Conservation (phyloP, 75 land plant species). For the Chamaecyparis obtusa region DNA sequence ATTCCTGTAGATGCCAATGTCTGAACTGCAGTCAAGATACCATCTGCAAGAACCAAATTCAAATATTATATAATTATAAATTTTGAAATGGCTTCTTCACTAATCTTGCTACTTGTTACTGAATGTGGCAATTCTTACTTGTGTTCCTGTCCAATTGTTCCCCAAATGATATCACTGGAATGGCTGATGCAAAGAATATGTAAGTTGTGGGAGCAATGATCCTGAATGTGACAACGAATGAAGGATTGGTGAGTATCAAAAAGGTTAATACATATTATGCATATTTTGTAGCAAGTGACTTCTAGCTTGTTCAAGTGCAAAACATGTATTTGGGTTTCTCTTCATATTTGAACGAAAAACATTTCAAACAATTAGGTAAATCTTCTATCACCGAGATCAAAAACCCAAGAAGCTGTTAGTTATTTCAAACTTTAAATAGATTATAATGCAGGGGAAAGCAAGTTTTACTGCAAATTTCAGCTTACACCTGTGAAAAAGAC, state of each 20-base stretch:
- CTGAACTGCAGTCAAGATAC: constrained; percentile 78
- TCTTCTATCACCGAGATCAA: background rate
- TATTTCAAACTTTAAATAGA: background rate
- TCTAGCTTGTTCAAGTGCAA: background rate
- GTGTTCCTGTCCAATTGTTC: constrained; percentile 73
- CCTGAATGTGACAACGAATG: constrained; percentile 27
- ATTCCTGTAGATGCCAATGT: constrained; percentile 86
- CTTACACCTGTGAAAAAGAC: background rate
- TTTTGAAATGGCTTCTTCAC: background rate
- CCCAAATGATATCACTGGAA: constrained; percentile 79
- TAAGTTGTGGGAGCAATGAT: constrained; percentile 74
- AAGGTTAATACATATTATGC: background rate
- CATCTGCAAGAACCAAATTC: constrained; percentile 45
- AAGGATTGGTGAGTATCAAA: background rate
- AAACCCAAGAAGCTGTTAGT: background rate
- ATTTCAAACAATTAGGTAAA: background rate
- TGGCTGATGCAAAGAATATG: constrained; percentile 77
- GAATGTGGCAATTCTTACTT: constrained; percentile 23
- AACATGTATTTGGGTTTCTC: background rate
- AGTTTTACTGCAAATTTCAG: background rate
- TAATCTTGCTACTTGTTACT: background rate
- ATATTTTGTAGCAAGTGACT: background rate
- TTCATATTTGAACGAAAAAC: background rate
- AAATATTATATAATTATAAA: background rate
- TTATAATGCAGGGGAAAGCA: too few species aligned